phyloP scores from a whole-genome alignment of 768 basidiomycete genomes.

The Agaricus bisporus region DNA sequence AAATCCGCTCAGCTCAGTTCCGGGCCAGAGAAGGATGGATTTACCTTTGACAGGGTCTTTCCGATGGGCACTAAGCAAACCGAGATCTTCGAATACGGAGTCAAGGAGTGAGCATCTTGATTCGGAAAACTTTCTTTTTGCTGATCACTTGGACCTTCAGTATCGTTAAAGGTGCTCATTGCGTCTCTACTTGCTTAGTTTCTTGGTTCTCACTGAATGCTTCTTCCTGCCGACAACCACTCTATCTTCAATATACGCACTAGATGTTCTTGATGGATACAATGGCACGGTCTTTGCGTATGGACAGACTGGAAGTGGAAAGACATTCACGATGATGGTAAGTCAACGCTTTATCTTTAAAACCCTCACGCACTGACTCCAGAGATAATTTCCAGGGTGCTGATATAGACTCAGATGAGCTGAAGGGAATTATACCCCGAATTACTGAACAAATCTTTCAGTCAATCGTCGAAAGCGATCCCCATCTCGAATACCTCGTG shows the following conservation, averaged over 20 bases:
- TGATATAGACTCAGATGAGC: constrained; percentile 89
- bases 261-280: constrained; percentile 98
- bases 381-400: constrained; percentile 59
- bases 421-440: constrained; percentile 95
- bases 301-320: constrained; percentile 84
- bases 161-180: constrained; percentile 75
- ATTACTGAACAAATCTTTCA: constrained; percentile 99
- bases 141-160: constrained; percentile 31
- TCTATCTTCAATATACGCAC: neutral
- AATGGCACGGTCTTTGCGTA: constrained; percentile 94
- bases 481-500: constrained; percentile 95
- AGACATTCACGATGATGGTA: constrained; percentile 99
- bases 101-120: constrained; percentile 73
- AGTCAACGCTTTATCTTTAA: constrained; percentile 1
- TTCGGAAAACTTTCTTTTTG: constrained; percentile 5
- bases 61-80: constrained; percentile 85
- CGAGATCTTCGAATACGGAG: constrained; percentile 98
- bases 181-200: neutral
- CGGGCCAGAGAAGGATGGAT: constrained; percentile 94
- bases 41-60: constrained; percentile 96
- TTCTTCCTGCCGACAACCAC: neutral
- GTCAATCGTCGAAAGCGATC: constrained; percentile 92
- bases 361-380: neutral
- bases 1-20: constrained; percentile 61
- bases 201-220: neutral